Evolutionary conservation across 2,329 filamentous ascomycete genomes (phyloP).

Genomic region (Magnaporthales sp.): DNA sequence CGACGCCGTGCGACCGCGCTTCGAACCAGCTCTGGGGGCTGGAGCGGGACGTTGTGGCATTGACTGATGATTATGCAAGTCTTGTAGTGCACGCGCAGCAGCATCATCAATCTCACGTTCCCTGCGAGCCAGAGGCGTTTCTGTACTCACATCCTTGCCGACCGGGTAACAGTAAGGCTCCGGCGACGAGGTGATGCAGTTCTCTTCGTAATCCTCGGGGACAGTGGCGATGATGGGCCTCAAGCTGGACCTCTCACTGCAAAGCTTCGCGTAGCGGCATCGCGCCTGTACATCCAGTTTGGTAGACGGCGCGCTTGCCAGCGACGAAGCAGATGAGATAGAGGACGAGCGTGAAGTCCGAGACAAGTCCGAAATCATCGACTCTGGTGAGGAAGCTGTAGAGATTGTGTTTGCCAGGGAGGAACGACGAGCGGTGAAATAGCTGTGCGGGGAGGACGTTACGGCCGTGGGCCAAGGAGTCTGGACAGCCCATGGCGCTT

Average conservation of each 20-base stretch:
- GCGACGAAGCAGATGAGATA: conserved; percentile 53
- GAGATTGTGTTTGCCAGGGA: conserved; percentile 56
- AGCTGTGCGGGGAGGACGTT: conserved; percentile 43
- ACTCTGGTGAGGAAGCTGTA: conserved; percentile 56
- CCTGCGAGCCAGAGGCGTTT: conserved; percentile 35
- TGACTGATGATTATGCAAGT: conserved; percentile 47
- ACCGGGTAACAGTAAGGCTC: conserved; percentile 47
- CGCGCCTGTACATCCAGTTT: conserved; percentile 54
- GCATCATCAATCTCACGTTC: conserved; percentile 44
- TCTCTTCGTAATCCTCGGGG: conserved; percentile 46
- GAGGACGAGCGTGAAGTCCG: conserved; percentile 56
- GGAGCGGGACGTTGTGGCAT: conserved; percentile 23
- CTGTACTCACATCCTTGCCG: conserved; percentile 40
- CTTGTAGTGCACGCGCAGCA: conserved; percentile 49
- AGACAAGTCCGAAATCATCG: conserved; percentile 57
- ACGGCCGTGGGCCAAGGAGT: conserved; percentile 32
- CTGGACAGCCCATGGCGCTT: conserved; percentile 28
- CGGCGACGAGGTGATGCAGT: conserved; percentile 39
- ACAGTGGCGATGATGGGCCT: conserved; percentile 47
- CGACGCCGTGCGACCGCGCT: conserved; percentile 52
- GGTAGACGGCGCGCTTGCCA: conserved; percentile 49
- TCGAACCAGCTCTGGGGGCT: conserved; percentile 32
- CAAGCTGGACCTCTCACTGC: conserved; percentile 45
- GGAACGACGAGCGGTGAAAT: conserved; percentile 42
- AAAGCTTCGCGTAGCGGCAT: conserved; percentile 51